A percentile compares a stretch with the other conserved stretches of the same genome.
phyloP scores from a whole-genome alignment of 2,329 filamentous ascomycete species.

The Botryotinia calthae region DNA sequence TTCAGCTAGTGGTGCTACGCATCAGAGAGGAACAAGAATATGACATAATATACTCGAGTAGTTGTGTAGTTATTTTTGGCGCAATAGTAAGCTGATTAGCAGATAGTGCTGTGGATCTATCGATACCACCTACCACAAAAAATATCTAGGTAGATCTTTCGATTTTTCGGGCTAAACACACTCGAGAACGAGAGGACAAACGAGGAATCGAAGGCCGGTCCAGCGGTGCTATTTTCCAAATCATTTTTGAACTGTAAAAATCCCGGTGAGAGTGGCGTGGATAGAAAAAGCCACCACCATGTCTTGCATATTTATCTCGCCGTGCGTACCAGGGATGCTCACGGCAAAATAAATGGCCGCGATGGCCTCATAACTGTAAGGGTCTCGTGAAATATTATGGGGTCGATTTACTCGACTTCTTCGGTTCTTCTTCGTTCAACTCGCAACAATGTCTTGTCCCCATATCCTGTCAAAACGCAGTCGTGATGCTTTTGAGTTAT shows the following conservation, averaged over 20 bases:
- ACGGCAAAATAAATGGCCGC: conserved; percentile 7
- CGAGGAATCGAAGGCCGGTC: background rate
- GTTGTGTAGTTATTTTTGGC: conserved; percentile 12
- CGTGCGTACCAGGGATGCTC: conserved; percentile 11
- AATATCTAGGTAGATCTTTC: background rate
- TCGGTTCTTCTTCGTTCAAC: conserved; percentile 12
- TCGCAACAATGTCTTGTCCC: background rate
- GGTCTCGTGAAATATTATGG: background rate
- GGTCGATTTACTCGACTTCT: conserved; percentile 4
- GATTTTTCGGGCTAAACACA: background rate
- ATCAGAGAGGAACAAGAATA: background rate
- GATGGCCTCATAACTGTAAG: conserved; percentile 6
- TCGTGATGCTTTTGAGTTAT: background rate
- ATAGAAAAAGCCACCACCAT: background rate
- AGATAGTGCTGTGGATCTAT: background rate
- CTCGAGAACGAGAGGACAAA: background rate
- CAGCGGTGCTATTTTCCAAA: background rate
- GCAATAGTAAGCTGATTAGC: conserved; percentile 3
- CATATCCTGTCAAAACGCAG: background rate
- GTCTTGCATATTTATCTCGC: conserved; percentile 17
- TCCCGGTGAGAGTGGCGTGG: conserved; percentile 1
- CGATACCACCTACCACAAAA: background rate
- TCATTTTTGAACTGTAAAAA: background rate
- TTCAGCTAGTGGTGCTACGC: conserved; percentile 2
- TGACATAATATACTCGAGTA: conserved; percentile 1